phyloP scores from a whole-genome alignment of 1,139 yeast species.

The Yamadazyma pseudoaaseri region DNA sequence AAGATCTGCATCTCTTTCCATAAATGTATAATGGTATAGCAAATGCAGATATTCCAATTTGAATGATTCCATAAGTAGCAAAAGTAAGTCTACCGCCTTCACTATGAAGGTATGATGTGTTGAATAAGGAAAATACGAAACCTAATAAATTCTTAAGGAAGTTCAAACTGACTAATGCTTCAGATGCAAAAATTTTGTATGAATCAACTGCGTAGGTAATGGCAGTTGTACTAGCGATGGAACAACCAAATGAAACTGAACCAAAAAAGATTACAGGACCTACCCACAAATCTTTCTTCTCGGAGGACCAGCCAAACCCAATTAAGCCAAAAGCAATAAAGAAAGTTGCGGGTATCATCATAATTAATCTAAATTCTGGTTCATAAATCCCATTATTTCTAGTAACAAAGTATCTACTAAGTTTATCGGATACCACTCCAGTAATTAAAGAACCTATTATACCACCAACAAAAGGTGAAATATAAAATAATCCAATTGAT shows the following conservation, averaged over 20 bases:
- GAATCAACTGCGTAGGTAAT: constrained; percentile 62
- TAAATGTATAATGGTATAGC: constrained; percentile 56
- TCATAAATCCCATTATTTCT: constrained; percentile 56
- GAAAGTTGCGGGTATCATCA: constrained; percentile 52
- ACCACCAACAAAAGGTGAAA: constrained; percentile 61
- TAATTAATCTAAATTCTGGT: constrained; percentile 59
- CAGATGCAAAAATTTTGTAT: constrained; percentile 59
- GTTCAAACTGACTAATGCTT: constrained; percentile 56
- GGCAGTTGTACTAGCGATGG: constrained; percentile 60
- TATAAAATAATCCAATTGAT: constrained; percentile 55
- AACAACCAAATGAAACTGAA: constrained; percentile 56
- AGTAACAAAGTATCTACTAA: constrained; percentile 36
- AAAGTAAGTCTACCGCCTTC: constrained; percentile 50
- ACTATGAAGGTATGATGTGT: constrained; percentile 41
- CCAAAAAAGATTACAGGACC: constrained; percentile 60
- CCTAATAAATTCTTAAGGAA: constrained; percentile 56
- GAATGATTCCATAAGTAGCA: constrained; percentile 53
- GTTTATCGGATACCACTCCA: constrained; percentile 49
- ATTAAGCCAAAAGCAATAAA: constrained; percentile 50
- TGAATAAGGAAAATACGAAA: constrained; percentile 57
- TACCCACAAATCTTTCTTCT: constrained; percentile 51
- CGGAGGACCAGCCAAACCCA: constrained; percentile 64
- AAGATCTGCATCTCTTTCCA: constrained; percentile 51
- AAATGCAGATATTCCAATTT: constrained; percentile 45
- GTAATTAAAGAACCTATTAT: constrained; percentile 55